Conservation (phyloP, 352 stramenopile genomes). For the Phytopythium sindhum region DNA sequence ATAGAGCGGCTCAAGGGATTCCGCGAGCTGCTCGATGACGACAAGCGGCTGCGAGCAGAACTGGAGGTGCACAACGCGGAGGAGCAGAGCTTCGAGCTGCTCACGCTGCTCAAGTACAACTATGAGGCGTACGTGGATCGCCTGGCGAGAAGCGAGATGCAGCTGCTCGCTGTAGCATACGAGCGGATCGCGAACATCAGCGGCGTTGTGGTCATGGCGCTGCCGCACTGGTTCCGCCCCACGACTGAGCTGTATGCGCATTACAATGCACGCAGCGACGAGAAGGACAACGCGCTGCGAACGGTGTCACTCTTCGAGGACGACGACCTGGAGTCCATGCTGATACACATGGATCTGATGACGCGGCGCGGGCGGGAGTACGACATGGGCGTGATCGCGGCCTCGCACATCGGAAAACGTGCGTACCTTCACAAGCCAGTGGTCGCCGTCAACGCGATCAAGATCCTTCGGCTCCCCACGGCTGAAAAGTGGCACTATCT, state of each 20-base stretch:
- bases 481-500: slow-evolving; percentile 2
- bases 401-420: background rate
- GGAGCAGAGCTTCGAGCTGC: slow-evolving; percentile 1
- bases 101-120: slow-evolving; percentile 7
- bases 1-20: slow-evolving; percentile 1
- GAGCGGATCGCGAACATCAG: background rate
- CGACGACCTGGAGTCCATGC: slow-evolving; percentile 2
- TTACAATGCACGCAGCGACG: background rate
- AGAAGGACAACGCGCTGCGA: background rate
- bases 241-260: background rate
- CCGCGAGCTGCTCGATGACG: slow-evolving; percentile 4
- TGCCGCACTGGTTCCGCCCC: slow-evolving; percentile 2
- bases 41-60: slow-evolving; percentile 2
- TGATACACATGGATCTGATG: slow-evolving; percentile 1
- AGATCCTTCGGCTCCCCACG: background rate
- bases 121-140: background rate
- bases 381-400: background rate
- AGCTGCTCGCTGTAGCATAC: slow-evolving; percentile 1
- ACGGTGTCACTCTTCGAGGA: background rate
- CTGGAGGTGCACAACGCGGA: background rate
- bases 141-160: background rate
- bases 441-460: background rate
- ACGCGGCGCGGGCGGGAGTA: background rate
- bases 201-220: background rate
- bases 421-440: slow-evolving; percentile 2